Base-by-base conservation (phyloP, 73 alveolate species). In the Paramecium biaurelia region DNA sequence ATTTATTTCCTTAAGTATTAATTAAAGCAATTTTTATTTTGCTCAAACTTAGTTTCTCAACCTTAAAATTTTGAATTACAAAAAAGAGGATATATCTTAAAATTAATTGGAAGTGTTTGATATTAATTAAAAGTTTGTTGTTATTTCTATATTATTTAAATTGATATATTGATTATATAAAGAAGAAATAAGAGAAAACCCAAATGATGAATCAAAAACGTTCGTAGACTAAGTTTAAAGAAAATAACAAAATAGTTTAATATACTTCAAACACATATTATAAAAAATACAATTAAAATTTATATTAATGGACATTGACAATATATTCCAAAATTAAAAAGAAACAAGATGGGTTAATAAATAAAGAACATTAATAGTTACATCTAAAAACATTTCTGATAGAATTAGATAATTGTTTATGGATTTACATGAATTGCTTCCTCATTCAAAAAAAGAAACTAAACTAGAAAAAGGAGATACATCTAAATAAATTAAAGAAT, bases 361-460 rank as follows among this genome's bases (percentile, higher is more conserved):
- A 87, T 95, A 96, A 49, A 95, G 99, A 85, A 96, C 98, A n/a
- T 92, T 98, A 72, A 94, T 97, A 67, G 96, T 97, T 14, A 95
- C 98, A 47, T 95, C 99, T 2, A 85, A 99, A 53, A 99, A 99
- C 45, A 96, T 95, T 38, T 92, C 98, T 23, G 98, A 95, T 58
- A 92, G 97, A 89, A 96, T 95, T 57, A 92, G 97, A 42, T 98
- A 97, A 76, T 90, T 98, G 26, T 92, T 97, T 30, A 92, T 85
- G 57, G 99, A 98, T 89, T 70, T 98, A 34, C 93, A 96, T 58
- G 95, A 95, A 76, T 93, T 98, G 24, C 94, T 98, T 41, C 99
- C 99, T 20, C 98, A 98, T 93, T 94, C 98, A 42, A 98, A 98
- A 95, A 97, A 97, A 94, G 99, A 98, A 92, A 93, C 98, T 70